Conservation (phyloP, 164 flowering plant species). For the Hamamelis virginiana region DNA sequence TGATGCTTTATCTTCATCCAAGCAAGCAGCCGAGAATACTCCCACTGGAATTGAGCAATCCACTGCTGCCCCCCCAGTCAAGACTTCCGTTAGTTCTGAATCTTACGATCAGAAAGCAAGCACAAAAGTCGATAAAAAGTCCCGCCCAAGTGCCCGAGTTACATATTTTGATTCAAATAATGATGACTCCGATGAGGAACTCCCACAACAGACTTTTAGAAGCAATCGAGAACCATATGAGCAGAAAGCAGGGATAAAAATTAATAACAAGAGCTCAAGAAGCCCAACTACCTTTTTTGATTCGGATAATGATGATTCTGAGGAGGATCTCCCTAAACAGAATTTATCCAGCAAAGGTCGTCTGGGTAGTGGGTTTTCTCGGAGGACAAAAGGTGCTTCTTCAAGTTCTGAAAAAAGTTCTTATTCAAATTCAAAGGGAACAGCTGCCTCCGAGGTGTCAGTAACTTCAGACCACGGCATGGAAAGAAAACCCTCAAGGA, state of each 20-base stretch:
- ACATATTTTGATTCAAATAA: constrained; percentile 19
- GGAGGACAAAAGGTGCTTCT: constrained; percentile 52
- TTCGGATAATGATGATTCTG: constrained; percentile 39
- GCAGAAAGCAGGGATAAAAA: constrained; percentile 6
- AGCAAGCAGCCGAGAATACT: constrained; percentile 21
- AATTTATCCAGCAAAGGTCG: constrained; percentile 19
- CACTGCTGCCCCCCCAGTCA: constrained; percentile 4
- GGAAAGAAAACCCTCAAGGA: constrained; percentile 26
- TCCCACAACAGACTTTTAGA: constrained; percentile 10
- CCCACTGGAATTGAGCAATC: constrained; percentile 20
- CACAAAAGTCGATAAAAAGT: constrained; percentile 9
- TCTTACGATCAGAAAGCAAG: constrained; percentile 10
- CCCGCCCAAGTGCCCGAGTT: constrained; percentile 11
- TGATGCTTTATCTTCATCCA: constrained; percentile 22
- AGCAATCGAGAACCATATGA: constrained; percentile 8
- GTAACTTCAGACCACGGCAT: constrained; percentile 18
- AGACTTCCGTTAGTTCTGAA: constrained; percentile 11
- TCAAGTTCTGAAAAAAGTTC: constrained; percentile 16
- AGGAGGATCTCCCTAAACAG: constrained; percentile 26
- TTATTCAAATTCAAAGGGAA: constrained; percentile 8
- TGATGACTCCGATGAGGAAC: constrained; percentile 32
- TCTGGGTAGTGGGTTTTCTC: constrained; percentile 37
- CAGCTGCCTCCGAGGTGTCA: constrained; percentile 21
- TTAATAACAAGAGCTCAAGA: constrained; percentile 15
- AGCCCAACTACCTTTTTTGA: constrained; percentile 26